A percentile compares a stretch with the other conserved stretches of the same genome.
Conservation (phyloP, 192 early-diverging fungal species). For the Backusella macrospora region DNA sequence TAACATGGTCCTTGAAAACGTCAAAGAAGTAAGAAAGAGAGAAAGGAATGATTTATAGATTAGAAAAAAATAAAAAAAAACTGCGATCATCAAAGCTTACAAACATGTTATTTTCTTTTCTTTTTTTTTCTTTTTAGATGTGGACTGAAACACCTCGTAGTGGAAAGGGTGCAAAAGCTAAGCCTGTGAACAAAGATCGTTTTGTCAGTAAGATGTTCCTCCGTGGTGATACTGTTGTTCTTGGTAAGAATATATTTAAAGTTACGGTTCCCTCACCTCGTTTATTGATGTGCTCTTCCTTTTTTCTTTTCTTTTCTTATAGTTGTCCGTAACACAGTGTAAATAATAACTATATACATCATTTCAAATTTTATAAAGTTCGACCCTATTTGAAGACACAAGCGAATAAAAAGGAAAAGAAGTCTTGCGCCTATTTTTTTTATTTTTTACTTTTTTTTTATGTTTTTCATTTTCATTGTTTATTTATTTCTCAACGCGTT, state of each 20-base stretch:
- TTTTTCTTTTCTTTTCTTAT: background rate
- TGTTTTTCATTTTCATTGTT: background rate
- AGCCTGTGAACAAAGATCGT: slow-evolving; percentile 96
- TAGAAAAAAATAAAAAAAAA: background rate
- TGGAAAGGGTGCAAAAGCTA: slow-evolving; percentile 95
- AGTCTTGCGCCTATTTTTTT: background rate
- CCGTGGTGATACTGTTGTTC: slow-evolving; percentile 93
- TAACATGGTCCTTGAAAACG: slow-evolving; percentile 99
- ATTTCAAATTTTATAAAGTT: slow-evolving; percentile 11
- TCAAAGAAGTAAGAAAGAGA: slow-evolving; percentile 77
- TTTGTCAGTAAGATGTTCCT: slow-evolving; percentile 99
- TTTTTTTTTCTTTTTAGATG: slow-evolving; percentile 62
- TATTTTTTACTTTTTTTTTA: background rate
- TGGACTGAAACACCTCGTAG: slow-evolving; percentile 94
- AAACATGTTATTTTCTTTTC: slow-evolving; percentile 1
- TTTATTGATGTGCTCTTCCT: background rate
- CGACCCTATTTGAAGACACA: background rate
- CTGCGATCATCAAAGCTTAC: background rate
- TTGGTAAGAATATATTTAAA: slow-evolving; percentile 56
- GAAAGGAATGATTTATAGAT: background rate
- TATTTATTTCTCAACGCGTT: background rate
- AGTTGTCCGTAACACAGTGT: slow-evolving; percentile 51
- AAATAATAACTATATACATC: slow-evolving; percentile 25
- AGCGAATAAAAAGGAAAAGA: slow-evolving; percentile 1
- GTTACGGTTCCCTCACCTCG: background rate